phyloP scores from a whole-genome alignment of 169 alveolate genomes.

The Theileria parva region DNA sequence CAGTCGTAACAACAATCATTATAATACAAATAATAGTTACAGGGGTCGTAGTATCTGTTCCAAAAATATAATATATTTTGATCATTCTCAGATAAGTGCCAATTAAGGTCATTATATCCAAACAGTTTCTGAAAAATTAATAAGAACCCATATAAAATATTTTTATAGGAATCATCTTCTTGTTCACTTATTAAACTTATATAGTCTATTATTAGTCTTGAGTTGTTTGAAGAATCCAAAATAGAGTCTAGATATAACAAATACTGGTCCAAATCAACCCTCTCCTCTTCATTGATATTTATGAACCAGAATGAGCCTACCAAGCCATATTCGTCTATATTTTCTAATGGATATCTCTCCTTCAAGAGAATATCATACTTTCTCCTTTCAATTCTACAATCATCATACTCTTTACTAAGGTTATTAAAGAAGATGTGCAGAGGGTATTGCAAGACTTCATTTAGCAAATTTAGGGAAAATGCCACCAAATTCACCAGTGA shows the following conservation, averaged over 20 bases:
- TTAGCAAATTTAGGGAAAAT: slow-evolving; percentile 24
- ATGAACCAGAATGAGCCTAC: slow-evolving; percentile 30
- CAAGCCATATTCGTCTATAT: slow-evolving; percentile 16
- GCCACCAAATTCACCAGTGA: slow-evolving; percentile 11
- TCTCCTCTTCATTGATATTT: slow-evolving; percentile 16
- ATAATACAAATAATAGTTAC: slow-evolving; percentile 17
- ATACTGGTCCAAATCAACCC: slow-evolving; percentile 16
- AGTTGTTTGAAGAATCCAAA: slow-evolving; percentile 12
- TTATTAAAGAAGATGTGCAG: background rate
- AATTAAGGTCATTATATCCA: slow-evolving; percentile 46
- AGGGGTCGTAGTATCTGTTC: slow-evolving; percentile 20
- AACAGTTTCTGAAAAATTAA: slow-evolving; percentile 22
- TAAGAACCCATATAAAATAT: slow-evolving; percentile 7
- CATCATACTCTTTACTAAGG: slow-evolving; percentile 11
- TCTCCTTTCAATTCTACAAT: slow-evolving; percentile 17
- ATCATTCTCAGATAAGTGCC: slow-evolving; percentile 31
- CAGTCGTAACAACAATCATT: slow-evolving; percentile 39
- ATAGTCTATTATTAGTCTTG: slow-evolving; percentile 11
- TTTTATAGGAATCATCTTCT: background rate
- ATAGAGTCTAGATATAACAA: slow-evolving; percentile 23
- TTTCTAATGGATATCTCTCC: background rate
- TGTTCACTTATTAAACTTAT: slow-evolving; percentile 8
- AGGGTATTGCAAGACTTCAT: slow-evolving; percentile 42
- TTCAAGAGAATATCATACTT: slow-evolving; percentile 5
- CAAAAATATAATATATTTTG: slow-evolving; percentile 14